A percentile compares a stretch with the other conserved stretches of the same genome.
phyloP scores from a whole-genome alignment of 441 rosid species.

The Corymbia calophylla region DNA sequence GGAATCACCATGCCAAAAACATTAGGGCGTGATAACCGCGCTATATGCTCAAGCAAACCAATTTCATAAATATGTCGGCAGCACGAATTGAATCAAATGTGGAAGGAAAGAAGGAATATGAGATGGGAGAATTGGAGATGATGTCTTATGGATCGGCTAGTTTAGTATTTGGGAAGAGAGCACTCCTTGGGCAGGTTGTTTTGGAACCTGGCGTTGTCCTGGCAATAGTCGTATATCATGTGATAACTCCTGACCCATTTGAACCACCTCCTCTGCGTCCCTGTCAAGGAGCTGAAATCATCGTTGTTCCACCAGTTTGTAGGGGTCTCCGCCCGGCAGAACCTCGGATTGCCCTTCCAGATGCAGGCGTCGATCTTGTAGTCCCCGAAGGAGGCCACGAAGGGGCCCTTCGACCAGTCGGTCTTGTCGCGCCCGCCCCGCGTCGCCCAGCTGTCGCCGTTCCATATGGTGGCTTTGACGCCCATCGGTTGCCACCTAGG shows the following conservation, averaged over 20 bases:
- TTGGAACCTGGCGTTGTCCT: slow-evolving; percentile 57
- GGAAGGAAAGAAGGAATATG: not conserved
- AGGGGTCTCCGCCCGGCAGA: slow-evolving; percentile 45
- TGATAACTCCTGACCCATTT: slow-evolving; percentile 78
- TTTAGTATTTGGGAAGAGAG: slow-evolving; percentile 44
- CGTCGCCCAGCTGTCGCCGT: slow-evolving; percentile 88
- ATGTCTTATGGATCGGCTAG: not conserved
- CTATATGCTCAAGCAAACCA: not conserved
- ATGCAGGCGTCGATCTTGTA: slow-evolving; percentile 64
- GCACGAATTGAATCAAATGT: not conserved
- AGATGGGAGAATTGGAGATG: not conserved
- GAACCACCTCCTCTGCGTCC: slow-evolving; percentile 61
- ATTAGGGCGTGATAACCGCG: accelerated
- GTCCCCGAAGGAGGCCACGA: slow-evolving; percentile 55
- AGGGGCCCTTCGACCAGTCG: slow-evolving; percentile 74
- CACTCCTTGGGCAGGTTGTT: slow-evolving; percentile 40
- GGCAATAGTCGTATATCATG: slow-evolving; percentile 74
- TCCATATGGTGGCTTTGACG: slow-evolving; percentile 60
- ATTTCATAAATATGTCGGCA: not conserved
- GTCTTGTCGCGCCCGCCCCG: slow-evolving; percentile 68
- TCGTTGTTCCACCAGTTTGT: slow-evolving; percentile 69
- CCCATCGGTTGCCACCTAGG: slow-evolving; percentile 77
- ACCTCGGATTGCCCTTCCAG: slow-evolving; percentile 51
- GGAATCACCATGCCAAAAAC: not conserved
- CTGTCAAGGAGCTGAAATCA: slow-evolving; percentile 32